Base-by-base conservation (phyloP, 2,329 filamentous ascomycete genomes). In the Ophiostoma fasciatum region DNA sequence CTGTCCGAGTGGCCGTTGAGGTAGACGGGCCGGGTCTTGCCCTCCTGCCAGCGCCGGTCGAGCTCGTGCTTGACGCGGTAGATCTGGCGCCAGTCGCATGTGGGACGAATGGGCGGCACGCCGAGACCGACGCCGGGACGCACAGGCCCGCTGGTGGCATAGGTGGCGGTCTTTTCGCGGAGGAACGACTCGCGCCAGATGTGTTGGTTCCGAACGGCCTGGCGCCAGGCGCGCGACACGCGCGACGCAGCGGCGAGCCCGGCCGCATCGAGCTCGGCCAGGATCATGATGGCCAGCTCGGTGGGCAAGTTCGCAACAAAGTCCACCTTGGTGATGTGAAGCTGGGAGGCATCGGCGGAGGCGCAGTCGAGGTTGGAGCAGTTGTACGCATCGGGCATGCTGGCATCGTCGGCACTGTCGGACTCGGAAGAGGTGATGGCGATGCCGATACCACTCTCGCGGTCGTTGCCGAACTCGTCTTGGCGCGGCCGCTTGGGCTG, bases 1-100 rank as follows among this genome's bases (percentile, higher is more conserved):
- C 85, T 94, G 55, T 98, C 90, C 19, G 78, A 77, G 54, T 98
- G 90, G 3, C 90, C 90, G 49, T 90, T 84, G 17, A 98, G 68
- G 55, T 94, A 96, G 38, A 93, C 75, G 1, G 84, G 78, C 31
- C 74, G 78, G 8, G 85, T 82, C 45, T 78, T 76, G 38, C 82
- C 80, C 34, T 76, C 63, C 48, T 73, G 77, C 90, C 90, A 98
- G 43, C 82, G 74, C 45, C 67, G 63, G 47, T 84, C 78, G 42
- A 98, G 68, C 43, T 80, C 70, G 41, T 77, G 71, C 46, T 82
- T 78, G 30, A 82, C 78, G 47, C 74, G 66, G 55, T 87, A 94
- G 53, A 94, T 82, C 45, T 75, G 71, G 58, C 81, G 83, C 84
- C 85, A 98, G 52, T 94, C 70, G 46, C 82, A 82, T 26, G 67